These are phyloP conservation scores for Rhododendron mucronatum DNA, from an alignment of 148 eudicot genomes.

Conservation along the genomic window DNA sequence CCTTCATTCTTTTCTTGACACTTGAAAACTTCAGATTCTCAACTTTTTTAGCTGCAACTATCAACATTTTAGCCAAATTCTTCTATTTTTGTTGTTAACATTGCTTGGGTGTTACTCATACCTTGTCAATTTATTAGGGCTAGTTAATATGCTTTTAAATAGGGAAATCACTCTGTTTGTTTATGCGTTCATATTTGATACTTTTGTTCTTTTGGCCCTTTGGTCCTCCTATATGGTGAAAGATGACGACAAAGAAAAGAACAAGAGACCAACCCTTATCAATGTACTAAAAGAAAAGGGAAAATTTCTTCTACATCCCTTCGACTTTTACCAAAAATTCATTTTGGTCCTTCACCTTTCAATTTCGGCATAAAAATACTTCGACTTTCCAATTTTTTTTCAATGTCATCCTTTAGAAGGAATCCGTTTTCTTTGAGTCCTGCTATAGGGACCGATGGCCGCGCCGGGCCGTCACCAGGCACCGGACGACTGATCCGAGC, in stretches of 20 bases:
- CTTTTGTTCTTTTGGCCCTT: background rate
- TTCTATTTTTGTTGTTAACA: background rate
- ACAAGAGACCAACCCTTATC: background rate
- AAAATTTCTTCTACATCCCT: no score
- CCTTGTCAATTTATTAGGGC: slow-evolving; percentile 13
- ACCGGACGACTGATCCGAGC: no score
- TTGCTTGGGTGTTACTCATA: slow-evolving; percentile 20
- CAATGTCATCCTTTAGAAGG: no score
- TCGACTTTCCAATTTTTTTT: no score
- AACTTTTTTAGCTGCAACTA: background rate
- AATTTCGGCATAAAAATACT: no score
- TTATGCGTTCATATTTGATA: background rate
- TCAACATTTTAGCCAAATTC: background rate
- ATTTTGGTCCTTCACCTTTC: no score
- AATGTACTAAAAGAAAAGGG: background rate
- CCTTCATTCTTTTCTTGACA: slow-evolving; percentile 30
- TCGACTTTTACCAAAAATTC: no score
- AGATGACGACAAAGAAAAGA: background rate
- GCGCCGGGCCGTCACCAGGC: no score
- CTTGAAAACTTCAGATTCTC: slow-evolving; percentile 20
- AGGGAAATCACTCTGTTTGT: slow-evolving; percentile 10
- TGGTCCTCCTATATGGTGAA: background rate
- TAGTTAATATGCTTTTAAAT: slow-evolving; percentile 8
- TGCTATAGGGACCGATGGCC: no score
- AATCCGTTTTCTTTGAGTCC: no score